Conservation (phyloP, 2,329 filamentous ascomycete genomes). For the Fusarium cicatricum region DNA sequence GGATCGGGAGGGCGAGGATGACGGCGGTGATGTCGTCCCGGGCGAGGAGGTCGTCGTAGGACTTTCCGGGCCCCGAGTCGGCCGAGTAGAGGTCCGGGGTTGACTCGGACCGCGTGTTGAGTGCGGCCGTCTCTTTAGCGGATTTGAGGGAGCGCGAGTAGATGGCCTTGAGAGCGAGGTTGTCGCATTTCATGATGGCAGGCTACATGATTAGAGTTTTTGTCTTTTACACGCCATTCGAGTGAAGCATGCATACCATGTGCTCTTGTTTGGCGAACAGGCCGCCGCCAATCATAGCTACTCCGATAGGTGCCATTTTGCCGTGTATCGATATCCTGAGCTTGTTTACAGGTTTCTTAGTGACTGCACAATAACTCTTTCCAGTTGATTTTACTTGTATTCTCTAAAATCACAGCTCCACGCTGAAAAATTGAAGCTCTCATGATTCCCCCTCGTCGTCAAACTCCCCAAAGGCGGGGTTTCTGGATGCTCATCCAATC, state of each 20-base stretch:
- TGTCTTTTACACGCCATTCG: slow-evolving; percentile 7
- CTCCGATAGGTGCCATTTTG: slow-evolving; percentile 53
- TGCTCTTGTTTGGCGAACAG: slow-evolving; percentile 69
- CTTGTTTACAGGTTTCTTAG: not conserved
- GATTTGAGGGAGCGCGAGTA: slow-evolving; percentile 70
- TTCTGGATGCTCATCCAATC: not conserved
- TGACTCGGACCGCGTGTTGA: slow-evolving; percentile 44
- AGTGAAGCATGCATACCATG: slow-evolving; percentile 50
- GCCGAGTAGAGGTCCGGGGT: slow-evolving; percentile 64
- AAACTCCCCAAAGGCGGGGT: slow-evolving; percentile 3
- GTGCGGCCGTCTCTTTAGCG: slow-evolving; percentile 56
- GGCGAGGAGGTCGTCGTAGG: slow-evolving; percentile 60
- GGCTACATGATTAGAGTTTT: slow-evolving; percentile 50
- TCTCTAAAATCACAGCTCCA: too few relatives aligned
- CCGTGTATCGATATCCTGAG: slow-evolving; percentile 5
- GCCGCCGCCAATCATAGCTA: slow-evolving; percentile 70
- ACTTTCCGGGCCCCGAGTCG: slow-evolving; percentile 56
- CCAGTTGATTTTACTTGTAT: too few relatives aligned
- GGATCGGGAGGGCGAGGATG: slow-evolving; percentile 69
- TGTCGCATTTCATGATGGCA: slow-evolving; percentile 62
- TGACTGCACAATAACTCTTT: too few relatives aligned
- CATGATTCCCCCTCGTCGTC: not conserved
- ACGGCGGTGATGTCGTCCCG: slow-evolving; percentile 64
- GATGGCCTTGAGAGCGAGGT: slow-evolving; percentile 67
- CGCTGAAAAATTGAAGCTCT: not conserved